phyloP scores from a whole-genome alignment of 257 asterid genomes.

The Solanum corneliomulleri region DNA sequence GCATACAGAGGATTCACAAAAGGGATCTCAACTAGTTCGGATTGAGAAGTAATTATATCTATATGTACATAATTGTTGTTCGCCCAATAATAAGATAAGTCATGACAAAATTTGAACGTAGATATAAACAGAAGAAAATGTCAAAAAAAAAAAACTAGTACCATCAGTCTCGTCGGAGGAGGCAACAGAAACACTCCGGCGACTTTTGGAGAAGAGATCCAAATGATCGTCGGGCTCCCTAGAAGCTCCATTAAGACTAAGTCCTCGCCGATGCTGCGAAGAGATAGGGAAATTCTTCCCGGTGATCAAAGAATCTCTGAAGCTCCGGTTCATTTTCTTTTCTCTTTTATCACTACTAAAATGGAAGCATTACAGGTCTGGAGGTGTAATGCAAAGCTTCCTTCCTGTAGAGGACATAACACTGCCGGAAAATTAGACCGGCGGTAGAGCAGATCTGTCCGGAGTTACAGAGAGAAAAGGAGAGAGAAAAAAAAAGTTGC shows the following conservation, averaged over 20 bases:
- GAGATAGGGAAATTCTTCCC: conserved; percentile 25
- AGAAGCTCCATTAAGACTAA: conserved; percentile 34
- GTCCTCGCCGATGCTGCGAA: conserved; percentile 62
- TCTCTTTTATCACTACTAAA: not conserved
- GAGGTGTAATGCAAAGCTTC: not conserved
- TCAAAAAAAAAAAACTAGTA: not conserved
- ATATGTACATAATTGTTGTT: not conserved
- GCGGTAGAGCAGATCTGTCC: not conserved
- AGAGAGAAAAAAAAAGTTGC: not conserved
- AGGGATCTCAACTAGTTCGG: not conserved
- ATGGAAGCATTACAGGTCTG: not conserved
- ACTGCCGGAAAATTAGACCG: not conserved
- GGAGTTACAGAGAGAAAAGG: not conserved
- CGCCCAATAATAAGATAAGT: not conserved
- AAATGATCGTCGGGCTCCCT: conserved; percentile 31
- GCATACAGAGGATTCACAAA: not conserved
- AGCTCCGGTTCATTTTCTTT: conserved; percentile 31
- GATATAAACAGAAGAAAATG: not conserved
- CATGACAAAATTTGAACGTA: not conserved
- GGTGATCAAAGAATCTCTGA: conserved; percentile 48
- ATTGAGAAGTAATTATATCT: not conserved
- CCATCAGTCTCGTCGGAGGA: conserved; percentile 23
- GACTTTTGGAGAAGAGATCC: conserved; percentile 86
- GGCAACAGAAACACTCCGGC: conserved; percentile 57
- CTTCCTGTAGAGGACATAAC: not conserved